Percentiles rank a stretch among this genome's conserved stretches.
phyloP scores from a whole-genome alignment of 1,284 basidiomycete genomes.

The Cryptococcus deneoformans region DNA sequence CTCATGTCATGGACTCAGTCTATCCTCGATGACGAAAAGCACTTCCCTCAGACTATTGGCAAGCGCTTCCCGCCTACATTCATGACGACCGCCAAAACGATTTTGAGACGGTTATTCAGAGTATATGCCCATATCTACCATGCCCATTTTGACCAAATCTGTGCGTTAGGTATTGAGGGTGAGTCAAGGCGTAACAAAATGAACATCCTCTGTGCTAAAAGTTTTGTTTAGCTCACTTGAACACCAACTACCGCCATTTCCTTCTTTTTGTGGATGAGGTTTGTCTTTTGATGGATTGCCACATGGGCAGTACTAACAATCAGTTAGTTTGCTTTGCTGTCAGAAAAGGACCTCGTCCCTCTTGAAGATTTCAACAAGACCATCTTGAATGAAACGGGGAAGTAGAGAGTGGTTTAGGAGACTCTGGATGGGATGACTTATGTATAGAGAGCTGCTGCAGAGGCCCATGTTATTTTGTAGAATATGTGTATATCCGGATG shows the following conservation, averaged over 20 bases:
- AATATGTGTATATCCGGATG: too few species aligned
- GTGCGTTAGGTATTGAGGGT: slow-evolving; percentile 98
- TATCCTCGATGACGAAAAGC: slow-evolving; percentile 84
- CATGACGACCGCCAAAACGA: slow-evolving; percentile 84
- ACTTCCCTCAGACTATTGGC: slow-evolving; percentile 95
- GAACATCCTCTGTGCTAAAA: not conserved
- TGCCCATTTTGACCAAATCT: slow-evolving; percentile 99
- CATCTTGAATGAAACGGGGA: slow-evolving; percentile 70
- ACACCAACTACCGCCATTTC: slow-evolving; percentile 98
- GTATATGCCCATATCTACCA: slow-evolving; percentile 99
- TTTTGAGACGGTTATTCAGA: slow-evolving; percentile 88
- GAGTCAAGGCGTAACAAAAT: slow-evolving; percentile 16
- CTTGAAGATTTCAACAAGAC: slow-evolving; percentile 96
- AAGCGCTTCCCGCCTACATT: slow-evolving; percentile 92
- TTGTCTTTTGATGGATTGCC: slow-evolving; percentile 5
- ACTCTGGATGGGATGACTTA: too few species aligned
- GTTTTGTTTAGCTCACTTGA: slow-evolving; percentile 74
- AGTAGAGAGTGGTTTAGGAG: slow-evolving; percentile 4
- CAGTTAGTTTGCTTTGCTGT: slow-evolving; percentile 85
- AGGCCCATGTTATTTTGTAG: too few species aligned
- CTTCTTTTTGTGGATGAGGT: slow-evolving; percentile 96
- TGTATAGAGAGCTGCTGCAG: too few species aligned
- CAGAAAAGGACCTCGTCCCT: slow-evolving; percentile 94
- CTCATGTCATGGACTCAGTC: slow-evolving; percentile 99
- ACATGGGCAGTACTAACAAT: slow-evolving; percentile 4